A percentile compares a stretch with the other conserved stretches of the same genome.
These are phyloP conservation scores for Barnettozyma hawaiiensis DNA, from an alignment of 1,139 yeast genomes.

Conservation along the genomic window DNA sequence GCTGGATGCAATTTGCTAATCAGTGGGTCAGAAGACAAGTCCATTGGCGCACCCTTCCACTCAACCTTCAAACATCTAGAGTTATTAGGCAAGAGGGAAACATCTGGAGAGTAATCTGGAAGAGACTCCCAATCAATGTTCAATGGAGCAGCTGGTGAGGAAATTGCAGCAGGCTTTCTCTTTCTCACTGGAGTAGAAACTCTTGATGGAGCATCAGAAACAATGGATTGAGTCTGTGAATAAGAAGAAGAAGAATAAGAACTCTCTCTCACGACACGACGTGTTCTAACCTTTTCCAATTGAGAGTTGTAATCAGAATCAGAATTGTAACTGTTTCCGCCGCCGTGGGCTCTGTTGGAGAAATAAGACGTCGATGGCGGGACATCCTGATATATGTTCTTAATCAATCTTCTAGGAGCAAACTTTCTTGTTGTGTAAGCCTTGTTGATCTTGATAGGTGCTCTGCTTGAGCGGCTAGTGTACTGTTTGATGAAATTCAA, in stretches of 20 bases:
- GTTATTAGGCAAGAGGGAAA: constrained; percentile 60
- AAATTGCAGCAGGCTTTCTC: constrained; percentile 32
- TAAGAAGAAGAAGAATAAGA: no score
- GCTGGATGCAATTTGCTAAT: constrained; percentile 77
- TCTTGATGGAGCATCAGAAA: constrained; percentile 23
- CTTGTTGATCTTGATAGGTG: constrained; percentile 17
- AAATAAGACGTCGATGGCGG: constrained; percentile 21
- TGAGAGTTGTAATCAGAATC: constrained; percentile 29
- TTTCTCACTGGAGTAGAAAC: constrained; percentile 33
- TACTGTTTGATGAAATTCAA: constrained; percentile 48
- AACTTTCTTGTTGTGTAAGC: constrained; percentile 27
- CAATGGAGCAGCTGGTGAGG: constrained; percentile 31
- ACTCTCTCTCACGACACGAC: constrained; percentile 44
- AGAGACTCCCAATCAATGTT: constrained; percentile 52
- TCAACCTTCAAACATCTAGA: constrained; percentile 75
- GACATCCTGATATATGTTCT: constrained; percentile 16
- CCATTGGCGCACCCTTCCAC: constrained; percentile 99
- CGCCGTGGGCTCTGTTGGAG: constrained; percentile 10
- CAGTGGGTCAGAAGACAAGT: constrained; percentile 71
- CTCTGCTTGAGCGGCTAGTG: constrained; percentile 24
- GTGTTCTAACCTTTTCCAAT: constrained; percentile 51
- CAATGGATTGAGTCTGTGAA: constrained; percentile 20
- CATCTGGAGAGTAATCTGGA: constrained; percentile 76
- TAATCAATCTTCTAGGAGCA: constrained; percentile 31
- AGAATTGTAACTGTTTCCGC: constrained; percentile 18